These are phyloP conservation scores for Gentiana dahurica DNA, from an alignment of 257 asterid species.

Conservation along the genomic window DNA sequence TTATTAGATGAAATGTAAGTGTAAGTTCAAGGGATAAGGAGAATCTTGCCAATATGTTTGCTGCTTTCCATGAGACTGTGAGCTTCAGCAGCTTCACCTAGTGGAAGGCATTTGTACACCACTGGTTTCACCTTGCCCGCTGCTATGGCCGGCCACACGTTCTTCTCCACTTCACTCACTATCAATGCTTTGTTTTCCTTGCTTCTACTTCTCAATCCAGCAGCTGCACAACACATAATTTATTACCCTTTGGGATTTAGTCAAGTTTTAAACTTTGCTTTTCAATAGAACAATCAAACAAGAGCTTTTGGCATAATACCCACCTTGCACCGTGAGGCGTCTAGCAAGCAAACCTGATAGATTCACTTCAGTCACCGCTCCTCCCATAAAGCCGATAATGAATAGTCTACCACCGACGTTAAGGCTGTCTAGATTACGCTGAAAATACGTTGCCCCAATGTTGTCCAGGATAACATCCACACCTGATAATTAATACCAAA, in stretches of 20 bases:
- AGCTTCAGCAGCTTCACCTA: conserved; percentile 65
- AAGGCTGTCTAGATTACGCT: conserved; percentile 63
- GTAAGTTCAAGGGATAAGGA: conserved; percentile 22
- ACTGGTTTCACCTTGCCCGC: conserved; percentile 67
- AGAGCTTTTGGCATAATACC: neutral
- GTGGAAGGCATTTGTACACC: conserved; percentile 45
- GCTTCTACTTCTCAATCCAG: conserved; percentile 61
- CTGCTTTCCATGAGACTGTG: conserved; percentile 78
- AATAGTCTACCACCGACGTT: conserved; percentile 75
- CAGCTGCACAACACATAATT: conserved; percentile 31
- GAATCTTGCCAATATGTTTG: conserved; percentile 74
- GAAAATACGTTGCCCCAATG: conserved; percentile 64
- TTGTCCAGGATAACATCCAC: conserved; percentile 81
- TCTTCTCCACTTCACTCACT: conserved; percentile 81
- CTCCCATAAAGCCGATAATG: conserved; percentile 86
- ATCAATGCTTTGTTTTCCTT: conserved; percentile 63
- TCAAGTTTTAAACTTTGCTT: too few relatives aligned
- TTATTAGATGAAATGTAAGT: too few relatives aligned
- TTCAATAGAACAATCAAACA: too few relatives aligned
- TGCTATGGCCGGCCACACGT: conserved; percentile 79
- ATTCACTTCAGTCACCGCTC: conserved; percentile 50
- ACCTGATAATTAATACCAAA: conserved; percentile 31
- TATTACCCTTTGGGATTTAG: too few relatives aligned
- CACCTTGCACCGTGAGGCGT: conserved; percentile 89
- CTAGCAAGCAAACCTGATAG: conserved; percentile 42